Base-by-base conservation (phyloP, 2,329 filamentous ascomycete genomes). In the Alternaria sp. region DNA sequence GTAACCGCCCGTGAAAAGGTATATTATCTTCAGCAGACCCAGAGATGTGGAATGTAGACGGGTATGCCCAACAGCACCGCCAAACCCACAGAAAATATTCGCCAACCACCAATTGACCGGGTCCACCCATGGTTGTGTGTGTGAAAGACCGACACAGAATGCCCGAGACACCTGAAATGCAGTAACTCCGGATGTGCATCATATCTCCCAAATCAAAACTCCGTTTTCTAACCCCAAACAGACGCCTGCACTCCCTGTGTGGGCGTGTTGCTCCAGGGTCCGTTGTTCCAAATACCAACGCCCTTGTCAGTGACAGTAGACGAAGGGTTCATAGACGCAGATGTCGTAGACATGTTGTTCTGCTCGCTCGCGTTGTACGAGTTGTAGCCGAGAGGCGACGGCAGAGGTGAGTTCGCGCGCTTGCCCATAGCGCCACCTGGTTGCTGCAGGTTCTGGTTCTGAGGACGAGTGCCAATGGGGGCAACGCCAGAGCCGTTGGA, bases 391-490 rank as follows among this genome's bases (percentile, higher is more conserved):
- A 95, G 84, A 12, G 94, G 93, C n/a, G 93, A 96, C n/a, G 93
- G 90, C 30, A 97, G 85, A 55, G 94, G 94, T 3, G 94, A 97
- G 8, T 92, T 97, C 0, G 94, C 92, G 61, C 92, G 92, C 81
- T 95, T 95, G 79, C 86, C 91, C 68, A 92, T 78, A 10, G 85
- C 84, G 34, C 89, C 90, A 32, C 83, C 76, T 25, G 83, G 82
- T 62, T 86, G 85, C 41, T 82, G 81, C n/a, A 87, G 81, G 34
- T 84, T 85, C 40, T 85, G 86, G 18, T 87, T 63, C 54, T 65
- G 85, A 4, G 94, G 94, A 45, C 95, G 90, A 59, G 94, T 97
- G 66, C 95, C 95, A 70, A 98, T 98, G 18, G 95, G 94, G 22
- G 93, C 94, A 54, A 98, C 93, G 5, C 91, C 85, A 59, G 85